Evolutionary conservation across 345 rosid species (phyloP).

Genomic region (Linum lewisii): DNA sequence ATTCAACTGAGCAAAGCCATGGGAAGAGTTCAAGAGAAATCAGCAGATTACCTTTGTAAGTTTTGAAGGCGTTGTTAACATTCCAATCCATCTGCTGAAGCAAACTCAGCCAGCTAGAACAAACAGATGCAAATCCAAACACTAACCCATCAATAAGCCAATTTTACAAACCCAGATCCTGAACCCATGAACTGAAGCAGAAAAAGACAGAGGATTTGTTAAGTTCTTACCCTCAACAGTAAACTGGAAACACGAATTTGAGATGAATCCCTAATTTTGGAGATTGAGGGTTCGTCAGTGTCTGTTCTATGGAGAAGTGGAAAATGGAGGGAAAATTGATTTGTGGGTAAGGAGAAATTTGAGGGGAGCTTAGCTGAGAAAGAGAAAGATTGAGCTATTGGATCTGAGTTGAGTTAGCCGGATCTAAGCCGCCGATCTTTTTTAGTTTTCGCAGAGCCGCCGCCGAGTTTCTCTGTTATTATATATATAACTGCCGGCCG

Average conservation of each 20-base stretch:
- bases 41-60: constrained; percentile 53
- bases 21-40: neutral
- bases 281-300: too few relatives aligned
- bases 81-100: constrained; percentile 61
- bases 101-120: constrained; percentile 15
- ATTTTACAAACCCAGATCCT: neutral
- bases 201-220: neutral
- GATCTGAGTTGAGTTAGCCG: neutral
- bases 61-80: constrained; percentile 63
- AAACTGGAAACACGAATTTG: too few relatives aligned
- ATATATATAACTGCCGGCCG: constrained; percentile 31
- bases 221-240: neutral
- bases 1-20: neutral
- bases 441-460: constrained; percentile 32
- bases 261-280: too few relatives aligned
- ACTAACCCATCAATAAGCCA: neutral
- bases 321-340: constrained; percentile 19
- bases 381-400: neutral
- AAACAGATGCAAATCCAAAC: constrained; percentile 14
- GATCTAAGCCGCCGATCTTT: constrained; percentile 5
- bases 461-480: too few relatives aligned
- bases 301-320: too few relatives aligned
- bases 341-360: constrained; percentile 34
- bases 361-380: neutral
- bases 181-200: neutral